phyloP scores from a whole-genome alignment of 2,329 filamentous ascomycete species.

The Pyrenochaeta sp. region DNA sequence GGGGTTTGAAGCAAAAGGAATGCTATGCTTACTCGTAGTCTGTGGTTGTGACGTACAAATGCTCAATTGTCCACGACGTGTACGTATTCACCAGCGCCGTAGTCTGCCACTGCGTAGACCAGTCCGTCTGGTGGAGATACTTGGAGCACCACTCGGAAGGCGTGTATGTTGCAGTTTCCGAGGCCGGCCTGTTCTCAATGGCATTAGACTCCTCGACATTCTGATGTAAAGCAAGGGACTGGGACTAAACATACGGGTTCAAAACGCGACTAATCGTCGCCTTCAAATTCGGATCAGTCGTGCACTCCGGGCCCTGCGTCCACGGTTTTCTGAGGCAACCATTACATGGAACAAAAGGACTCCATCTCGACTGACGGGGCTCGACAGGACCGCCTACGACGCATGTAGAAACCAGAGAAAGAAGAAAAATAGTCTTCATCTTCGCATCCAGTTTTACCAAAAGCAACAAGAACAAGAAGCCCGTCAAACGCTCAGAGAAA shows the following conservation, averaged over 20 bases:
- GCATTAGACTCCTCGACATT: too few relatives aligned
- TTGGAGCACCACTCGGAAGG: slow-evolving; percentile 19
- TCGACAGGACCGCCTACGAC: slow-evolving; percentile 10
- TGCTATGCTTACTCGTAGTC: slow-evolving; percentile 19
- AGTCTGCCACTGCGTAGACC: slow-evolving; percentile 6
- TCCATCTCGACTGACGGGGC: slow-evolving; percentile 1
- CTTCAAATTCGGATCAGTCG: slow-evolving; percentile 7
- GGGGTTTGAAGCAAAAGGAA: too few relatives aligned
- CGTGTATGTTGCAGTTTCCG: slow-evolving; percentile 19
- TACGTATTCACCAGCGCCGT: slow-evolving; percentile 11
- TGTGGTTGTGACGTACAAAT: slow-evolving; percentile 19
- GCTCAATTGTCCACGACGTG: slow-evolving; percentile 12
- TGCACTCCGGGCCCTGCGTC: slow-evolving; percentile 25
- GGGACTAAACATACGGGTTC: slow-evolving; percentile 26
- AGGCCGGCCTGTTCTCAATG: slow-evolving; percentile 20
- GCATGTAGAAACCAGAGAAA: slow-evolving; percentile 2
- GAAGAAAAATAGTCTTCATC: too few relatives aligned
- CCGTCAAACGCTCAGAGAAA: too few relatives aligned
- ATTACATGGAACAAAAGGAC: slow-evolving; percentile 14
- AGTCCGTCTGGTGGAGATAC: slow-evolving; percentile 17
- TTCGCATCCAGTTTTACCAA: too few relatives aligned
- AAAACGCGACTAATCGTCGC: slow-evolving; percentile 16
- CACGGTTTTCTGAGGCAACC: slow-evolving; percentile 19
- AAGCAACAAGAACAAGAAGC: too few relatives aligned
- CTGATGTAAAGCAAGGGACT: too few relatives aligned